Conservation (phyloP, 495 filamentous ascomycete species). For the Aspergillus mulundensis region DNA sequence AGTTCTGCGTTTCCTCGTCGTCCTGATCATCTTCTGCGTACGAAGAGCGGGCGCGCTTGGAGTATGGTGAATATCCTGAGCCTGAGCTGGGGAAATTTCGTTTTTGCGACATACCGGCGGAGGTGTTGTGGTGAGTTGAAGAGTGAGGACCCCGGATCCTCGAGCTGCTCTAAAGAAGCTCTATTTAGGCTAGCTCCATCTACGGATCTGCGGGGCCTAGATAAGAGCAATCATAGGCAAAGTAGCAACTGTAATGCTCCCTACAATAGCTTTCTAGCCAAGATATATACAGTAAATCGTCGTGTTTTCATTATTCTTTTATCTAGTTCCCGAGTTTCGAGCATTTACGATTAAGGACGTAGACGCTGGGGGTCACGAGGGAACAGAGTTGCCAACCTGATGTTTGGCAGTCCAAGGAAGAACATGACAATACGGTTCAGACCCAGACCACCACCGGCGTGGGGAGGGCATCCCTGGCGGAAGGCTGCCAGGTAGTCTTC, state of each 20-base stretch:
- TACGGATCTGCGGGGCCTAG: not conserved
- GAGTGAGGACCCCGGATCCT: not conserved
- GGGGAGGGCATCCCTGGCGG: conserved; percentile 70
- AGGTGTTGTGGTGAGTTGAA: conserved; percentile 10
- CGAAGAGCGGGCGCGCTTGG: conserved; percentile 30
- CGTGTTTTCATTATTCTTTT: conserved; percentile 8
- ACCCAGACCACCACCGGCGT: conserved; percentile 84
- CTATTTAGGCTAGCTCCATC: not conserved
- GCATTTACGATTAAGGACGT: conserved; percentile 47
- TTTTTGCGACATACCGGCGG: conserved; percentile 32
- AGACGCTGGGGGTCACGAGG: conserved; percentile 83
- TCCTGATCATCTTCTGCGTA: conserved; percentile 25
- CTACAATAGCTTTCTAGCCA: not conserved
- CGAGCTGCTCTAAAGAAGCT: not conserved
- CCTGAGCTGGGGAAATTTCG: conserved; percentile 27
- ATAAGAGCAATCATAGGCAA: not conserved
- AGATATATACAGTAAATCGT: not conserved
- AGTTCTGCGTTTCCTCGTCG: conserved; percentile 10
- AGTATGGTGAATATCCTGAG: conserved; percentile 16
- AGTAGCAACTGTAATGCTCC: not conserved
- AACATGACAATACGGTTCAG: conserved; percentile 86
- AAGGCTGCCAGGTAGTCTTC: conserved; percentile 84
- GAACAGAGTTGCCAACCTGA: conserved; percentile 73
- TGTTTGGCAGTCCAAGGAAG: conserved; percentile 78
- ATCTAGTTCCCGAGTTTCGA: not conserved